phyloP scores from a whole-genome alignment of 345 rosid genomes.

The Rhodomyrtus tomentosa region DNA sequence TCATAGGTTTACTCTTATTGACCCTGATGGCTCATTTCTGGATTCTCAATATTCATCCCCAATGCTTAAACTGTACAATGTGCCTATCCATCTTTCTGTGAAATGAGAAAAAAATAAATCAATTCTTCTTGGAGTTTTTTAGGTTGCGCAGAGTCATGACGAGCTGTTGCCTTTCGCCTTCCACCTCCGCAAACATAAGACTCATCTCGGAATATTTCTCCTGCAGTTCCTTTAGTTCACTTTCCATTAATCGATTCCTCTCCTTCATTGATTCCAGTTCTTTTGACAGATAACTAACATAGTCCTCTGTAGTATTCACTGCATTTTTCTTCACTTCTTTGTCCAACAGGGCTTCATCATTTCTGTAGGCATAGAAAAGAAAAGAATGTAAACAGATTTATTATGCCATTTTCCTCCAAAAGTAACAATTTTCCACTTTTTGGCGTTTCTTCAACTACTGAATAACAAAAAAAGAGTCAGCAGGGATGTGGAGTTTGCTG shows the following conservation, averaged over 20 bases:
- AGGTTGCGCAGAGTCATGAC: conserved; percentile 76
- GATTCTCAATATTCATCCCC: not conserved
- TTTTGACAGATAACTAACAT: conserved; percentile 8
- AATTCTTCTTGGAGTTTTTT: conserved; percentile 46
- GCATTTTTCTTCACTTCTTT: conserved; percentile 5
- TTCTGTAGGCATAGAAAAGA: conserved; percentile 4
- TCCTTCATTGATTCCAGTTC: conserved; percentile 47
- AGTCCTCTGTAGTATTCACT: not conserved
- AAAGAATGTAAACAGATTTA: not conserved
- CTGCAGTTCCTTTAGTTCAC: conserved; percentile 84
- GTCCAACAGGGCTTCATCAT: not conserved
- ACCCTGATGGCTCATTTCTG: conserved; percentile 1
- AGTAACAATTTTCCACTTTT: not conserved
- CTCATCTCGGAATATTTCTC: conserved; percentile 81
- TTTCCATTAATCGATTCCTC: conserved; percentile 49
- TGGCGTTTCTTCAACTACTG: not conserved
- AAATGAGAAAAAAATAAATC: conserved; percentile 6
- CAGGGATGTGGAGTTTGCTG: not conserved
- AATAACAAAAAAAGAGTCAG: not conserved
- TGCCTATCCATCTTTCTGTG: conserved; percentile 12
- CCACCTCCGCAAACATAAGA: conserved; percentile 90
- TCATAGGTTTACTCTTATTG: conserved; percentile 15
- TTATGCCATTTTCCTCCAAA: not conserved
- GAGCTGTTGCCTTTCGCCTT: conserved; percentile 95
- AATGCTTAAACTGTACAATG: conserved; percentile 27